These are phyloP conservation scores for Fagopyrum esculentum DNA, from an alignment of 148 eudicot genomes.

Conservation along the genomic window DNA sequence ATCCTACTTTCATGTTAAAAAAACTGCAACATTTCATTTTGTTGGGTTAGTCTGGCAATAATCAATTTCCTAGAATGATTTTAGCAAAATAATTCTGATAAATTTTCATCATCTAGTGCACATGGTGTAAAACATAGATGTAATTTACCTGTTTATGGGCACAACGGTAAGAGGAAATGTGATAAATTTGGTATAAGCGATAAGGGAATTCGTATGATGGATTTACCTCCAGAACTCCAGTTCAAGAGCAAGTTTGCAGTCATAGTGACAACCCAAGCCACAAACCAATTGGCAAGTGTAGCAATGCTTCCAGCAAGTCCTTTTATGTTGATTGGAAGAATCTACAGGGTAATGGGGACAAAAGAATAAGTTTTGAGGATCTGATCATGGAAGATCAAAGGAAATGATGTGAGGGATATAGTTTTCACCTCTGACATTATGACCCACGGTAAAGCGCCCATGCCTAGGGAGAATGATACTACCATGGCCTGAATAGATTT, in stretches of 20 bases:
- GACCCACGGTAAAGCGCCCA: conserved; percentile 21
- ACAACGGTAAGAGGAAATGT: not conserved
- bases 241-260: conserved; percentile 16
- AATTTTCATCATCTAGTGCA: not conserved
- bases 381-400: not conserved
- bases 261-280: conserved; percentile 10
- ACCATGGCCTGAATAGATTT: conserved; percentile 60
- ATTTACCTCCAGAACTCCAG: conserved; percentile 9
- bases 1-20: too few relatives aligned
- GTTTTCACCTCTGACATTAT: conserved; percentile 23
- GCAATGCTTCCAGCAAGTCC: conserved; percentile 10
- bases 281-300: conserved; percentile 11
- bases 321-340: conserved; percentile 12
- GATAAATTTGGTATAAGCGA: not conserved
- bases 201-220: not conserved
- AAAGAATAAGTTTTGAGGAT: not conserved
- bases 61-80: too few relatives aligned
- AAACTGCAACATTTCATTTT: too few relatives aligned
- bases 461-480: conserved; percentile 21
- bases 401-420: not conserved
- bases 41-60: too few relatives aligned
- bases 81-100: not conserved
- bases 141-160: too few relatives aligned
- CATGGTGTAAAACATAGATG: too few relatives aligned
- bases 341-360: not conserved